Conservation (phyloP, 2,329 filamentous ascomycete species). For the Scedosporium aurantiacum region DNA sequence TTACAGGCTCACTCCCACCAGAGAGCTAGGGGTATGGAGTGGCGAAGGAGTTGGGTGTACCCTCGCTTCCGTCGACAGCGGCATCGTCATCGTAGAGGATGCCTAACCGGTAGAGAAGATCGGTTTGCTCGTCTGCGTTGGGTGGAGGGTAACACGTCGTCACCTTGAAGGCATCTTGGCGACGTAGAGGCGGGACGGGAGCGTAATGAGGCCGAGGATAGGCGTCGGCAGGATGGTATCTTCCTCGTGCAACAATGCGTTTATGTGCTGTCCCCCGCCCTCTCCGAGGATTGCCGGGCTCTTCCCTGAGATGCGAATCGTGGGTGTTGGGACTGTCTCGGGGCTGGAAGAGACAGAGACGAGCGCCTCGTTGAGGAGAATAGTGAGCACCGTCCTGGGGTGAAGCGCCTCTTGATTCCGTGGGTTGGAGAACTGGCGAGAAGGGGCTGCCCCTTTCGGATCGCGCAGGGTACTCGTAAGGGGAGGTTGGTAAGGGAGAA, state of each 20-base stretch:
- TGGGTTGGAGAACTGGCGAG: background rate
- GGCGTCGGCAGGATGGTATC: background rate
- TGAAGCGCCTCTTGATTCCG: background rate
- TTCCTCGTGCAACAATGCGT: background rate
- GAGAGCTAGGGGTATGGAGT: background rate
- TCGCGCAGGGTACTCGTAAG: background rate
- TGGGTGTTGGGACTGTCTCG: background rate
- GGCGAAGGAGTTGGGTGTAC: background rate
- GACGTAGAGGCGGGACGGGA: background rate
- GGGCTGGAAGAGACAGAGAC: background rate
- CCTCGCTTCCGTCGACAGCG: background rate
- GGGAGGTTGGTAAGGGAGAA: background rate
- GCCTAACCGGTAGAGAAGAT: constrained; percentile 32
- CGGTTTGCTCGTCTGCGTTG: constrained; percentile 13
- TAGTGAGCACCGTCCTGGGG: background rate
- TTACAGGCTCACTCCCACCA: background rate
- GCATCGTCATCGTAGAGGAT: constrained; percentile 31
- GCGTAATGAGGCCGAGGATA: background rate
- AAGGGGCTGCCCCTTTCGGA: background rate
- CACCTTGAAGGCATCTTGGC: background rate
- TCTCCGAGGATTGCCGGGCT: background rate
- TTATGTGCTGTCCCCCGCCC: background rate
- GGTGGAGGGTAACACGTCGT: background rate
- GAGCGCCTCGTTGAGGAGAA: background rate
- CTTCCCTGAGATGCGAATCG: background rate